phyloP scores from a whole-genome alignment of 2,329 filamentous ascomycete genomes.

The Teratosphaeria epicoccoides region DNA sequence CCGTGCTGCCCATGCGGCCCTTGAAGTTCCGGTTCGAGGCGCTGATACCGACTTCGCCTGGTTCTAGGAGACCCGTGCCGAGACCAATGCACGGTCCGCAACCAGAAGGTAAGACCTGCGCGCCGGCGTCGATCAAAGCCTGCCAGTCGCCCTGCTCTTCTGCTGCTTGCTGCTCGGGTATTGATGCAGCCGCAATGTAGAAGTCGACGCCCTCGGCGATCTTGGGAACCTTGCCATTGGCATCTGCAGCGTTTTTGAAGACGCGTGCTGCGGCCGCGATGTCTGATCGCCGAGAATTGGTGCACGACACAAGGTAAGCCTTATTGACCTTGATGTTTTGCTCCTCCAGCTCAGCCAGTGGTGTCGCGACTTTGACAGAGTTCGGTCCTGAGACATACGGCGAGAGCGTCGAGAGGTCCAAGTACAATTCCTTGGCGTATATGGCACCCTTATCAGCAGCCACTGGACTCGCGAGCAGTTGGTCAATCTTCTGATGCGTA shows the following conservation, averaged over 20 bases:
- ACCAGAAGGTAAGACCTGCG: constrained; percentile 56
- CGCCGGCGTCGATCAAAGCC: constrained; percentile 68
- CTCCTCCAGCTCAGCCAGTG: constrained; percentile 59
- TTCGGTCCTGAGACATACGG: constrained; percentile 83
- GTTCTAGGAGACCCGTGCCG: constrained; percentile 66
- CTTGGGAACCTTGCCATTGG: constrained; percentile 52
- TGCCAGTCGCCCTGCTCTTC: constrained; percentile 83
- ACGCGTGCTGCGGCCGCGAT: constrained; percentile 72
- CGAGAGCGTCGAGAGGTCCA: constrained; percentile 72
- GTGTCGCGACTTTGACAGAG: constrained; percentile 77
- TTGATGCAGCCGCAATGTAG: constrained; percentile 81
- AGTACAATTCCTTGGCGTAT: constrained; percentile 74
- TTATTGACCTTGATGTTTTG: constrained; percentile 70
- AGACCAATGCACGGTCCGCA: constrained; percentile 85
- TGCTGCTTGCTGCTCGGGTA: constrained; percentile 62
- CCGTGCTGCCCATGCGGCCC: constrained; percentile 72
- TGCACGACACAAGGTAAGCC: constrained; percentile 83
- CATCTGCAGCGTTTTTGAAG: constrained; percentile 62
- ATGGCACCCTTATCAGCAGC: constrained; percentile 63
- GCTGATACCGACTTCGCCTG: constrained; percentile 75
- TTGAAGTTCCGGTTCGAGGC: constrained; percentile 86
- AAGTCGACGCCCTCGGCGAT: constrained; percentile 68
- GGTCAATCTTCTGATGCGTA: constrained; percentile 61
- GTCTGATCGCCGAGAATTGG: constrained; percentile 73
- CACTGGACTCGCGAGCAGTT: constrained; percentile 56